A percentile compares a stretch with the other conserved stretches of the same genome.
Evolutionary conservation across 129 eudicot species (phyloP).

Genomic region (Oenanthe sinensis): DNA sequence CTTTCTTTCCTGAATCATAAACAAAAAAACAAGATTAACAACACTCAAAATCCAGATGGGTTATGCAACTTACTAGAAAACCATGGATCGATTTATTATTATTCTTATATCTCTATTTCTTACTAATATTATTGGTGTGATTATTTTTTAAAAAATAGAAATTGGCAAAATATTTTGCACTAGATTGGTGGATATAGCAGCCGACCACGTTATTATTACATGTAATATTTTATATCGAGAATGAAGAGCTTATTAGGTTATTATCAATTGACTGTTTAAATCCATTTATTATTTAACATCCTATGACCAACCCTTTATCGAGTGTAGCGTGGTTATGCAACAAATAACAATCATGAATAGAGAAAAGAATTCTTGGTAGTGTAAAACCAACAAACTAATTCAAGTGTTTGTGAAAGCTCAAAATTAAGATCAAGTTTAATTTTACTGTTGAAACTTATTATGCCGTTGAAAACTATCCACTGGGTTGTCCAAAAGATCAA

Average conservation of each 20-base stretch:
- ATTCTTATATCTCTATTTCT: neutral
- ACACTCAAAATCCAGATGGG: slow-evolving; percentile 3
- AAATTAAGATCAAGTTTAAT: no score
- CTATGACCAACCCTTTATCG: neutral
- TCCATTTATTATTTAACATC: neutral
- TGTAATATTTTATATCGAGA: neutral
- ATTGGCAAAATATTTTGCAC: neutral
- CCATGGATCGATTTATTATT: neutral
- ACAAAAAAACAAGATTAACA: slow-evolving; percentile 7
- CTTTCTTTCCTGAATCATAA: slow-evolving; percentile 55
- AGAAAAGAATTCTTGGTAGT: neutral
- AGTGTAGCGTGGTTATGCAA: neutral
- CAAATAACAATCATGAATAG: neutral
- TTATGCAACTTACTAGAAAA: slow-evolving; percentile 11
- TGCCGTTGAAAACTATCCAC: neutral
- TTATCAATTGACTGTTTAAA: neutral
- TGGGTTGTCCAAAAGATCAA: neutral
- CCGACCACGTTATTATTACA: neutral
- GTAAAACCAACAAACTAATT: no score
- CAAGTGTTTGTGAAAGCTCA: neutral
- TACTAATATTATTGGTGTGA: neutral
- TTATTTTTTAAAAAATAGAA: neutral
- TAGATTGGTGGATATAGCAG: neutral
- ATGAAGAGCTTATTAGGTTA: neutral
- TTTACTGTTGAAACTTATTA: neutral